Base-by-base conservation (phyloP, 1,284 basidiomycete species). In the Amylostereum areolatum region DNA sequence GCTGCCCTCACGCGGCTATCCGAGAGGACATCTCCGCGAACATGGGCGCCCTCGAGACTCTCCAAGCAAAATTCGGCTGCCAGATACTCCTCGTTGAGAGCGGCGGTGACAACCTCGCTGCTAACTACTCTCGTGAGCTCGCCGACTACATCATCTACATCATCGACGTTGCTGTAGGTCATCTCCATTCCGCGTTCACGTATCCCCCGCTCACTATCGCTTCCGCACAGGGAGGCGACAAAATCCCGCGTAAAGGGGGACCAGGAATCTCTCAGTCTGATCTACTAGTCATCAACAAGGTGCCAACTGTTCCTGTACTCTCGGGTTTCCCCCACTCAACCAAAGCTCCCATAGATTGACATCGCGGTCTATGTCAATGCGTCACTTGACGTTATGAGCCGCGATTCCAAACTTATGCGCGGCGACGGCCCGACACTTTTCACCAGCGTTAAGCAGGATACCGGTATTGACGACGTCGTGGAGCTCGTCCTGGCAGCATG, bases 111-210 rank as follows among this genome's bases (percentile, higher is more conserved):
- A 98, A 98, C 65, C 75, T 98, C 7, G 94, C 85, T 49, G 96
- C 96, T 4, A 97, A 97, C 67, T 98, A 97, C 67, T 94, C 90
- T 41, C 77, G 95, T 51, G 96, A 99, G 66, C 71, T 99, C 43
- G 95, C 97, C 8, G 96, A 99, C 66, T 98, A 95, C 65, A 97
- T 98, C 65, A 92, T 97, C 64, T 94, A 95, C 66, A 92, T 95
- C 37, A 92, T 93, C 53, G 86, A 89, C 62, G 86, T 89, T 55
- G 79, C 87, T 51, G 85, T 86, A 56, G 61, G 80, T 53, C 29
- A n/a, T 48, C 31, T 25, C 27, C 1, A 29, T n/a, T 34, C 29
- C 11, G 33, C 11, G n/a, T 29, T 31, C 18, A 42, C 7, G 27
- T 31, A 2, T 24, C 32, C 31, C 18, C 44, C 24, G 10, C 48